Evolutionary conservation across 139 green algal species (phyloP), one percentile per base, ranked within the genome.

Genomic region (Nannochloris sp.): DNA sequence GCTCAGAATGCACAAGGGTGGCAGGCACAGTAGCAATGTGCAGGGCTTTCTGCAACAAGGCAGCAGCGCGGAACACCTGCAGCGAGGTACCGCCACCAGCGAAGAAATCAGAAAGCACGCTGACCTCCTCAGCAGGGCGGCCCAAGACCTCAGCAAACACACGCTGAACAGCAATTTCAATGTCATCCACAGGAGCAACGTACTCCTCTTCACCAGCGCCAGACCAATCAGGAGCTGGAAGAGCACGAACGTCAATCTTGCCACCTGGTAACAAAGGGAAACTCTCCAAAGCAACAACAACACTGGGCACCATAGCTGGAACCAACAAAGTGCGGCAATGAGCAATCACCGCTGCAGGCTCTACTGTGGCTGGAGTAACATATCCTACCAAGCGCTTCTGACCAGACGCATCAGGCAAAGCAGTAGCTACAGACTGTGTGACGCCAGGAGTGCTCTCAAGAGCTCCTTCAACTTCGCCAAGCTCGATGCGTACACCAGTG

Each of bases 401-500:
- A 15, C 57, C 57, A n/a, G n/a, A n/a, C n/a, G n/a, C n/a, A n/a
- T n/a, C n/a, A n/a, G n/a, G n/a, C n/a, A n/a, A n/a, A n/a, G n/a
- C n/a, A n/a, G n/a, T n/a, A n/a, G n/a, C n/a, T n/a, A n/a, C n/a
- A n/a, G n/a, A n/a, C n/a, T n/a, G n/a, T n/a, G n/a, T n/a, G n/a
- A n/a, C n/a, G n/a, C 55, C 25, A 25, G 34, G 54, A 30, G 58
- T 19, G 42, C 42, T 51, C 19, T 19, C 42, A 13, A 24, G 58
- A n/a, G 53, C 62, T 8, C 64, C 35, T 46, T 86, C 79, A 13
- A 83, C 55, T 71, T 86, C 79, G 19, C 65, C 70, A 61, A 86
- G 60, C 66, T 86, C 79, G 32, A 86, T 79, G 32, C 75, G 61
- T 48, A 86, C 71, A 5, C 79, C 79, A 25, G 71, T 64, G n/a